Conservation (phyloP, 495 filamentous ascomycete genomes). For the Staphylotrichum tortipilum region DNA sequence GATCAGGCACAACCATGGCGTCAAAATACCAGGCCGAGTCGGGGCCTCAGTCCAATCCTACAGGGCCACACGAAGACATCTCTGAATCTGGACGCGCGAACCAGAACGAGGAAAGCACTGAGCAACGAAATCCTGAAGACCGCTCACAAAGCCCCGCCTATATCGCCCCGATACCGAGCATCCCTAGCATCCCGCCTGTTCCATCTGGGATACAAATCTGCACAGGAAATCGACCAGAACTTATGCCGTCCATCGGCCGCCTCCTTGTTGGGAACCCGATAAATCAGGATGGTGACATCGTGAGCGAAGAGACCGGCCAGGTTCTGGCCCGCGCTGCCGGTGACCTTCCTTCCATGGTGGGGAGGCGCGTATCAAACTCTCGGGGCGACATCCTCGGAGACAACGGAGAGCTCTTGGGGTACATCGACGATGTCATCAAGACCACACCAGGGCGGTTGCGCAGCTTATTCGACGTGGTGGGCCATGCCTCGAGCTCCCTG, state of each 20-base stretch:
- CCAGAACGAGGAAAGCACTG: not conserved
- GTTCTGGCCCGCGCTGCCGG: conserved; percentile 39
- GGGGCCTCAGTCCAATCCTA: not conserved
- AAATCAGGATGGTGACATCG: conserved; percentile 64
- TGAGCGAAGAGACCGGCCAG: conserved; percentile 47
- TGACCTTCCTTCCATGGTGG: conserved; percentile 40
- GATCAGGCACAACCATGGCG: not conserved
- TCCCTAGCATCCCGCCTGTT: conserved; percentile 16
- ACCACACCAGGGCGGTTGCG: conserved; percentile 20
- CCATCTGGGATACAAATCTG: conserved; percentile 15
- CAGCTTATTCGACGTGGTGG: conserved; percentile 31
- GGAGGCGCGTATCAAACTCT: conserved; percentile 32
- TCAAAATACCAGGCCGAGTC: not conserved
- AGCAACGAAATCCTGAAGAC: conserved; percentile 1
- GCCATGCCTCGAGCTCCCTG: conserved; percentile 25
- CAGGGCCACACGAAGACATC: not conserved
- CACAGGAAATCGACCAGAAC: conserved; percentile 13
- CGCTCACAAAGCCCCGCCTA: conserved; percentile 22
- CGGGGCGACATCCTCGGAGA: conserved; percentile 38
- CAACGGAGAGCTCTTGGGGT: conserved; percentile 37
- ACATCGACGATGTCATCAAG: conserved; percentile 39
- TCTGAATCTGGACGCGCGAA: not conserved
- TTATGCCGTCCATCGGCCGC: conserved; percentile 36
- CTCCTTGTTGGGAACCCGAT: conserved; percentile 63
- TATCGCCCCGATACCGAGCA: conserved; percentile 26